Evolutionary conservation across 2,329 filamentous ascomycete species (phyloP), one percentile per base, ranked within the genome.

Genomic region (Teratosphaeria epicoccoides): DNA sequence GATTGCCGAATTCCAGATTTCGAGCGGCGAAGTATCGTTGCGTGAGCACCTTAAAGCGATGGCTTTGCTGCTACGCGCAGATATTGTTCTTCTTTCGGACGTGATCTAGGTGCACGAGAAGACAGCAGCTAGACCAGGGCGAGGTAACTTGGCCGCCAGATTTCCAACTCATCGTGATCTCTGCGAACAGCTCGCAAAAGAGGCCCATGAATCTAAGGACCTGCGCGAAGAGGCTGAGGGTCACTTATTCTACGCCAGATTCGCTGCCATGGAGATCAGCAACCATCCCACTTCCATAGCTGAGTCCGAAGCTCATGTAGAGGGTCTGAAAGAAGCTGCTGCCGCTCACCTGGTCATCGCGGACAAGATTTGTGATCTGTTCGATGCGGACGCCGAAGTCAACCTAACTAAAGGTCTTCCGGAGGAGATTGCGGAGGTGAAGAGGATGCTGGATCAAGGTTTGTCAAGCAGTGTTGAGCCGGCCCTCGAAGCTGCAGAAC

Each of bases 201-300:
- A 7, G 26, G 26, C 26, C 9, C 12, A 12, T 28, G 9, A 12
- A 28, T 63, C 69, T 0, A 65, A 62, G 4, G 67, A 72, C 25
- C 62, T 70, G 1, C 66, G 71, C 3, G 71, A 76, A n/a, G 46
- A 63, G 76, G 68, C 72, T 0, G 76, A 82, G 58, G 76, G 71
- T 0, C 68, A 76, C 43, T 65, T 82, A 23, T 77, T 76, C 55
- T 71, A 70, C 24, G 75, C 74, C 0, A 71, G 75, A 5, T 72
- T 78, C 26, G 72, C 69, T 43, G 71, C 70, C 1, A 62, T 81
- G 2, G 71, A 75, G 29, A 24, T 4, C 49, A 24, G 37, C 33
- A 25, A 5, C 24, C n/a, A 26, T 14, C 25, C 11, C 22, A 14
- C 24, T 9, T 22, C 7, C 43, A 40, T n/a, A 6, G 14, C n/a